Percentiles rank a stretch among this genome's conserved stretches.
Evolutionary conservation across 192 early-diverging fungal species (phyloP).

Genomic region (Rhizophagus sp.): DNA sequence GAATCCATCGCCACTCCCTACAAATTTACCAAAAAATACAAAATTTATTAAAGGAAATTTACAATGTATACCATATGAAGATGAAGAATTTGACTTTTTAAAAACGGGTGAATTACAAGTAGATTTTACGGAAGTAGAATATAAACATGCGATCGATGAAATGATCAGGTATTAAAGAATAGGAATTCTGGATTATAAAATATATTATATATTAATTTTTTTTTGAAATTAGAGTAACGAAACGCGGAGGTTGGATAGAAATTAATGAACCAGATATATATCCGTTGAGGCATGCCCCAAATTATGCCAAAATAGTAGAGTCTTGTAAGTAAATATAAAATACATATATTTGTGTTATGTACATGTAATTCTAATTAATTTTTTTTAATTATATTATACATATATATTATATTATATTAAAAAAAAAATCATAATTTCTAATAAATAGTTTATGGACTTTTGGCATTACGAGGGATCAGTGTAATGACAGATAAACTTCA

Average conservation of each 20-base stretch:
- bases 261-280: not conserved
- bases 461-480: not conserved
- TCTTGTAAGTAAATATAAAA: not conserved
- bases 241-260: constrained; percentile 14
- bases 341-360: no score
- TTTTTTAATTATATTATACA: no score
- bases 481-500: not conserved
- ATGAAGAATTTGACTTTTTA: constrained; percentile 5
- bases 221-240: not conserved
- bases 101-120: not conserved
- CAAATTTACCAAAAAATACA: not conserved
- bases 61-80: not conserved
- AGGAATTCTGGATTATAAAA: no score
- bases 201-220: not conserved
- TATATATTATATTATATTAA: no score
- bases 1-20: not conserved
- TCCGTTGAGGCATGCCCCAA: not conserved
- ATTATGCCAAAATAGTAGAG: not conserved
- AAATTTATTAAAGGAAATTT: not conserved
- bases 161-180: not conserved
- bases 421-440: not conserved
- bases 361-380: no score
- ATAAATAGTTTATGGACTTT: not conserved
- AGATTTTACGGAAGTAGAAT: not conserved
- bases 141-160: not conserved